phyloP scores from a whole-genome alignment of 257 asterid genomes.

The Solanum dulcamara region DNA sequence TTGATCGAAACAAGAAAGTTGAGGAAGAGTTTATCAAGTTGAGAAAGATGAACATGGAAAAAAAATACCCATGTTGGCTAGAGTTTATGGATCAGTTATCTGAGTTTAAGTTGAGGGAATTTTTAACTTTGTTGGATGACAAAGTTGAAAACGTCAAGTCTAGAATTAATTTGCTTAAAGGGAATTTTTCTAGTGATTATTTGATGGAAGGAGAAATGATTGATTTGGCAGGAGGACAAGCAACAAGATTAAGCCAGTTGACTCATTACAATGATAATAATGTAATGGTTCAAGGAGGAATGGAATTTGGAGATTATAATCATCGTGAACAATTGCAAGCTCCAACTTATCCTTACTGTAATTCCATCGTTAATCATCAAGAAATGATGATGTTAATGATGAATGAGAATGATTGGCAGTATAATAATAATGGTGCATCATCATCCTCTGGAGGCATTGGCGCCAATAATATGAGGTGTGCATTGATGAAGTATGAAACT shows the following conservation, averaged over 20 bases:
- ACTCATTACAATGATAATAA: neutral
- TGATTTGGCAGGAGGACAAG: neutral
- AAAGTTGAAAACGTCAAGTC: conserved; percentile 4
- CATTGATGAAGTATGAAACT: neutral
- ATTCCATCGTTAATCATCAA: neutral
- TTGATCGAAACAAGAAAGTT: conserved; percentile 25
- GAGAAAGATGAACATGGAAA: conserved; percentile 27
- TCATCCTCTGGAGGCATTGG: neutral
- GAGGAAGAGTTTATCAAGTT: conserved; percentile 38
- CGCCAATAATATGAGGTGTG: neutral
- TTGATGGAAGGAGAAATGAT: neutral
- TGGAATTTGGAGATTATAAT: neutral
- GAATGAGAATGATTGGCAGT: neutral
- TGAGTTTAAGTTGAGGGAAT: conserved; percentile 20
- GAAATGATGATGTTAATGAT: neutral
- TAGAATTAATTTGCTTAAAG: neutral
- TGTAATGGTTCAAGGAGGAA: neutral
- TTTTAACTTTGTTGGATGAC: conserved; percentile 6
- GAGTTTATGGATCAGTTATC: conserved; percentile 8
- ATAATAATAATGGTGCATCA: neutral
- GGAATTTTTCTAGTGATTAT: neutral
- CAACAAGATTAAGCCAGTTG: neutral
- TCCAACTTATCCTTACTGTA: neutral
- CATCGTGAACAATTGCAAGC: neutral
- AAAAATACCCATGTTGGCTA: conserved; percentile 28